Percentiles rank a stretch among this genome's conserved stretches.
Conservation (phyloP, 495 filamentous ascomycete genomes). For the Elaphomyces granulatus region DNA sequence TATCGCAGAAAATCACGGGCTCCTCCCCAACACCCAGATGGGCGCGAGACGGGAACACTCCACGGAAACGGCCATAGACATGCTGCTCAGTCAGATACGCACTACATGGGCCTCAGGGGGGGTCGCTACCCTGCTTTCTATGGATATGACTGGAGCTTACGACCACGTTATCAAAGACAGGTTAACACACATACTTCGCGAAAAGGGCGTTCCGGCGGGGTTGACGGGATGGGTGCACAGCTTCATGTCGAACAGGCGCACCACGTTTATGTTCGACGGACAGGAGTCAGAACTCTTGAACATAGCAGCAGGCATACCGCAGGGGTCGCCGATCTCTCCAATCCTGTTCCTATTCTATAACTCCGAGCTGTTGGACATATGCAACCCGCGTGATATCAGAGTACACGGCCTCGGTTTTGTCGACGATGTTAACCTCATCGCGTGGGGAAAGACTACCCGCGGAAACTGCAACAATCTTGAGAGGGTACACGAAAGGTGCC, state of each 20-base stretch:
- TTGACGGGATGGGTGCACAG: slow-evolving; percentile 11
- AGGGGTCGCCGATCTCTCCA: slow-evolving; percentile 23
- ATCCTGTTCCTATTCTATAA: slow-evolving; percentile 22
- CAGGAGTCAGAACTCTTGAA: too few species aligned
- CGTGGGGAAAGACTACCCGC: neutral
- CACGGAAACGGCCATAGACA: slow-evolving; percentile 11
- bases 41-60: slow-evolving; percentile 10
- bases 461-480: neutral
- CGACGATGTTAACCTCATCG: neutral
- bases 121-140: slow-evolving; percentile 5
- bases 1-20: slow-evolving; percentile 10
- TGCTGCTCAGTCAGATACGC: slow-evolving; percentile 10
- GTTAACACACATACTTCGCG: slow-evolving; percentile 13
- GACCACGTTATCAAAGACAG: slow-evolving; percentile 14
- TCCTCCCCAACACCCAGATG: slow-evolving; percentile 12
- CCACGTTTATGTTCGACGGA: slow-evolving; percentile 13
- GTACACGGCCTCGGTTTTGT: neutral
- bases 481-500: neutral
- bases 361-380: slow-evolving; percentile 12
- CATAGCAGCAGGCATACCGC: slow-evolving; percentile 1
- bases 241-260: slow-evolving; percentile 13
- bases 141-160: slow-evolving; percentile 18
- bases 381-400: neutral
- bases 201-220: slow-evolving; percentile 1
- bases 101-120: slow-evolving; percentile 8